phyloP scores from a whole-genome alignment of 305 asterid genomes.

The Solanum hybrid region DNA sequence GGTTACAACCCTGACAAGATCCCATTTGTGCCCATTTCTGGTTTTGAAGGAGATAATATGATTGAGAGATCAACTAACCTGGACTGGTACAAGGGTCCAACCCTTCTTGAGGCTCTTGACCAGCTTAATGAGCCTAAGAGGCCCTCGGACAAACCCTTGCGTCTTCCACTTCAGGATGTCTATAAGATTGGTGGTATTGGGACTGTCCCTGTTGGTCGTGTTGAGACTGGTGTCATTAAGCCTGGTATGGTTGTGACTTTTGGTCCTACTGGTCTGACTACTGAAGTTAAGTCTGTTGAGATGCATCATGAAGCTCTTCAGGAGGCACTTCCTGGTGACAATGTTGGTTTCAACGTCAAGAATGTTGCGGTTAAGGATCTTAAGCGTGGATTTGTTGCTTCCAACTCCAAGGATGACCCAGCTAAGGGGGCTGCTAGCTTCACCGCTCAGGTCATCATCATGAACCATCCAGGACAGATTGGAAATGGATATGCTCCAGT shows the following conservation, averaged over 20 bases:
- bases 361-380: slow-evolving; percentile 44
- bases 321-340: slow-evolving; percentile 35
- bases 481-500: slow-evolving; percentile 44
- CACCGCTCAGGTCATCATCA: slow-evolving; percentile 36
- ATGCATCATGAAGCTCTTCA: slow-evolving; percentile 36
- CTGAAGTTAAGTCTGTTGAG: slow-evolving; percentile 45
- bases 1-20: slow-evolving; percentile 43
- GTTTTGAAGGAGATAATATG: slow-evolving; percentile 40
- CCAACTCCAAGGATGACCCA: slow-evolving; percentile 36
- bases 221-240: slow-evolving; percentile 27
- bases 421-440: slow-evolving; percentile 32
- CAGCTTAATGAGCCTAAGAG: slow-evolving; percentile 32
- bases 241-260: slow-evolving; percentile 47
- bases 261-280: slow-evolving; percentile 42
- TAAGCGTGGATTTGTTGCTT: slow-evolving; percentile 40
- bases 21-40: slow-evolving; percentile 37
- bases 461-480: slow-evolving; percentile 41
- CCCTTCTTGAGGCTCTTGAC: slow-evolving; percentile 48
- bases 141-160: slow-evolving; percentile 42
- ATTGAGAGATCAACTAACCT: slow-evolving; percentile 41
- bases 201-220: slow-evolving; percentile 36
- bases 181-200: slow-evolving; percentile 42
- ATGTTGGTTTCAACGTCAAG: slow-evolving; percentile 43
- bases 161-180: slow-evolving; percentile 50
- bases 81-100: slow-evolving; percentile 55